phyloP scores from a whole-genome alignment of 2,329 filamentous ascomycete species.

The Botrytis fabae region DNA sequence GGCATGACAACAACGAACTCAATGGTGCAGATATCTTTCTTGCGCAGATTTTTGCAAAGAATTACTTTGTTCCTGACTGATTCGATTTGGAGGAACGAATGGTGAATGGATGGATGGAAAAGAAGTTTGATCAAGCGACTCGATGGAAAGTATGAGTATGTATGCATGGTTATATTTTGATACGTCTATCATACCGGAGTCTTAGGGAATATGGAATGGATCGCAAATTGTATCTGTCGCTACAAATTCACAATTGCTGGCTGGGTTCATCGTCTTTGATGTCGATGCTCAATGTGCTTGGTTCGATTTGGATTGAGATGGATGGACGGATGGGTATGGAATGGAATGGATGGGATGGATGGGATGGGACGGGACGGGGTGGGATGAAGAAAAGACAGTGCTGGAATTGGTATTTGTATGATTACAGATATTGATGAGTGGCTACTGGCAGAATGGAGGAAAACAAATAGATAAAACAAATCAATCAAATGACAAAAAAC shows the following conservation, averaged over 20 bases:
- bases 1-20: background rate
- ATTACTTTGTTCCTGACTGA: background rate
- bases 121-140: background rate
- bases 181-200: background rate
- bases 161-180: conserved; percentile 16
- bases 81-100: background rate
- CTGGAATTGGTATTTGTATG: background rate
- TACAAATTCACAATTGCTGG: conserved; percentile 12
- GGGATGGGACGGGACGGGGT: background rate
- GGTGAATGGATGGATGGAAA: background rate
- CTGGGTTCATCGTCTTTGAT: background rate
- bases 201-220: background rate
- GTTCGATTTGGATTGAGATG: background rate
- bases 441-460: background rate
- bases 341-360: no score
- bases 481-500: background rate
- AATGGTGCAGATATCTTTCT: background rate
- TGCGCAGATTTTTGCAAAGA: background rate
- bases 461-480: background rate
- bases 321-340: background rate
- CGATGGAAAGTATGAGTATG: background rate
- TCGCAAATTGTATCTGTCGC: conserved; percentile 2
- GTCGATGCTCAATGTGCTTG: background rate
- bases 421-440: background rate
- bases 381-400: background rate